Evolutionary conservation across 2,329 filamentous ascomycete species (phyloP).

Genomic region (Pseudocercospora musae): DNA sequence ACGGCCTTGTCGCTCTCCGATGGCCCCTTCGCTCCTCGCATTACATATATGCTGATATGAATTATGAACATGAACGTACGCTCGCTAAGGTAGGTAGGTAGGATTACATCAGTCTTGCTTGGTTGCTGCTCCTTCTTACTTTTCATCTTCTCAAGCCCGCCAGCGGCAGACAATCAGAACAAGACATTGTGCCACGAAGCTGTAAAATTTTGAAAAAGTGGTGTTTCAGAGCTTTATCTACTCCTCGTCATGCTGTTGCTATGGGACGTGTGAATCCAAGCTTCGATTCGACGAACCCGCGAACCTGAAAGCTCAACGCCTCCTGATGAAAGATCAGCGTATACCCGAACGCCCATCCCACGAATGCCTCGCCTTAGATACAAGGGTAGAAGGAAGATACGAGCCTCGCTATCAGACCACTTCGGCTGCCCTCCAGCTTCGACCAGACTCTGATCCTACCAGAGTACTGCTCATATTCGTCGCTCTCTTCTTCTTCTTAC

Average conservation of each 20-base stretch:
- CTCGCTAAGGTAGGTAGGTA: too few species aligned
- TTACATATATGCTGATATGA: too few species aligned
- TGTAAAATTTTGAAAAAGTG: too few species aligned
- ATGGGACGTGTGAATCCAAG: background rate
- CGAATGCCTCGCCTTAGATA: background rate
- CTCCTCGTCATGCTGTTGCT: conserved; percentile 3
- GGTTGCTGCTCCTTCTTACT: too few species aligned
- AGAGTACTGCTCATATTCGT: conserved; percentile 2
- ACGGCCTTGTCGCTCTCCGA: background rate
- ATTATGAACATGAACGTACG: background rate
- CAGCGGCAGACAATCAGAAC: too few species aligned
- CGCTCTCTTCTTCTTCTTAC: conserved; percentile 3
- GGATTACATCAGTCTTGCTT: too few species aligned
- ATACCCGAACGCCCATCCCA: background rate
- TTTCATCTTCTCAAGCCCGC: too few species aligned
- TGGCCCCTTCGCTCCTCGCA: background rate
- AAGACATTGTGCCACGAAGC: too few species aligned
- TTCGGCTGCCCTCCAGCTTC: background rate
- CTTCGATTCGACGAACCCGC: background rate
- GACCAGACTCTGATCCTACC: background rate
- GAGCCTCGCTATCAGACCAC: background rate
- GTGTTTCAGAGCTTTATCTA: background rate
- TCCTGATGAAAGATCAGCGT: conserved; percentile 2
- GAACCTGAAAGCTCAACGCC: conserved; percentile 3
- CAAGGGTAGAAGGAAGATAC: background rate